phyloP scores from a whole-genome alignment of 2,329 filamentous ascomycete species.

The Cytospora mali region DNA sequence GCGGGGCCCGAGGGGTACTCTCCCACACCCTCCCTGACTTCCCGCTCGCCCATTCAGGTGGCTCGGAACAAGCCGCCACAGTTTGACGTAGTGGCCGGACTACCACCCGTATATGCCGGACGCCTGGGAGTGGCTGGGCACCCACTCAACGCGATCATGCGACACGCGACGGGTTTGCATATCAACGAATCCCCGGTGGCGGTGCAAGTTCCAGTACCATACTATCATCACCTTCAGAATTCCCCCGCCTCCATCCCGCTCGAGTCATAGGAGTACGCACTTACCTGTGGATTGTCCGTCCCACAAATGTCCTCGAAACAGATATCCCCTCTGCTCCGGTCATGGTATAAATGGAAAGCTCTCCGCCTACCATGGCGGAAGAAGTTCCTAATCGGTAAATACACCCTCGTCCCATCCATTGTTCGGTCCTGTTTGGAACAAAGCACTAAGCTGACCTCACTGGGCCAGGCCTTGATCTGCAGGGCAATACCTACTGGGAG shows the following conservation, averaged over 20 bases:
- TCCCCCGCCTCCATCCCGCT: background rate
- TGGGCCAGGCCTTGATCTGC: conserved; percentile 61
- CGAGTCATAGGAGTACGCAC: background rate
- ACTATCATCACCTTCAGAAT: background rate
- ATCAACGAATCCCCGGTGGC: background rate
- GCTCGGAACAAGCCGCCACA: background rate
- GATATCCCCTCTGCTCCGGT: conserved; percentile 42
- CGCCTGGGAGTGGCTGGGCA: background rate
- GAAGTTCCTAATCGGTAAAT: conserved; percentile 62
- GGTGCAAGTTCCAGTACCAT: background rate
- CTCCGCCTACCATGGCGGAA: conserved; percentile 66
- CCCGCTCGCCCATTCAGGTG: background rate
- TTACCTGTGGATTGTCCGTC: background rate
- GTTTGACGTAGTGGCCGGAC: background rate
- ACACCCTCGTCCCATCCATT: background rate
- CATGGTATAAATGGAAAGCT: conserved; percentile 65
- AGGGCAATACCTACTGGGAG: conserved; percentile 71
- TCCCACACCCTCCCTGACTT: background rate
- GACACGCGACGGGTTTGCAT: background rate
- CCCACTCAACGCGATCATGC: background rate
- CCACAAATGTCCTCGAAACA: conserved; percentile 41
- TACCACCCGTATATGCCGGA: background rate
- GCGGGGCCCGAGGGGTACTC: background rate
- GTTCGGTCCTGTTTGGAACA: too few species aligned
- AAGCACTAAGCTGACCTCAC: background rate